Percentiles rank a stretch among this genome's conserved stretches.
Evolutionary conservation across 2,329 filamentous ascomycete species (phyloP).

Genomic region (Diaporthe batatas): DNA sequence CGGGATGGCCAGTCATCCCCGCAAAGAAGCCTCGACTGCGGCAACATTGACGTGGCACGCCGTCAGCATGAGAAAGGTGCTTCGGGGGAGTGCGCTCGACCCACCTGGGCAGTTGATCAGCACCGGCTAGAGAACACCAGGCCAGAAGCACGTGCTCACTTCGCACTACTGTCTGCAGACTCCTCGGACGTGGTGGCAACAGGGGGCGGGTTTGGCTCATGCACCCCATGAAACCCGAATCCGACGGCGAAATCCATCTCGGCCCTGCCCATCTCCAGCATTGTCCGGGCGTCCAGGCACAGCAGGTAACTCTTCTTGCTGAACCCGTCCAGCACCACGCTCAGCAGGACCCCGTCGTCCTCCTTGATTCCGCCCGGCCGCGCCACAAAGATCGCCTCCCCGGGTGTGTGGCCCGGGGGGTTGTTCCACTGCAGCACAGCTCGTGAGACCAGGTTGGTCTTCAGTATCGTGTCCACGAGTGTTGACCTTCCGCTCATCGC

Average conservation of each 20-base stretch:
- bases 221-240: slow-evolving; percentile 75
- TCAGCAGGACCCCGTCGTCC: slow-evolving; percentile 53
- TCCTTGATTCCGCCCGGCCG: slow-evolving; percentile 56
- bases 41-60: too few species aligned
- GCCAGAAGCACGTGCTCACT: background rate
- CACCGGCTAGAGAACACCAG: background rate
- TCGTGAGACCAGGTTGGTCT: slow-evolving; percentile 72
- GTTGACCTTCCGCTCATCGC: slow-evolving; percentile 69
- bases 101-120: too few species aligned
- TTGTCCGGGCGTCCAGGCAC: slow-evolving; percentile 72
- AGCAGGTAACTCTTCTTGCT: slow-evolving; percentile 73
- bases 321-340: slow-evolving; percentile 74
- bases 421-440: slow-evolving; percentile 69
- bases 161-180: background rate
- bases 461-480: slow-evolving; percentile 73
- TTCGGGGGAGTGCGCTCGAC: too few species aligned
- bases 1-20: too few species aligned
- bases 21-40: too few species aligned
- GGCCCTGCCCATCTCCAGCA: slow-evolving; percentile 75
- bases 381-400: slow-evolving; percentile 77
- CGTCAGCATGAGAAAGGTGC: too few species aligned
- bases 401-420: slow-evolving; percentile 71
- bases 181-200: background rate
- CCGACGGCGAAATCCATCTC: slow-evolving; percentile 71
- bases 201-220: slow-evolving; percentile 46